Percentiles rank a stretch among this genome's conserved stretches.
Conservation (phyloP, 2,329 filamentous ascomycete genomes). For the Pyrenochaeta sp. region DNA sequence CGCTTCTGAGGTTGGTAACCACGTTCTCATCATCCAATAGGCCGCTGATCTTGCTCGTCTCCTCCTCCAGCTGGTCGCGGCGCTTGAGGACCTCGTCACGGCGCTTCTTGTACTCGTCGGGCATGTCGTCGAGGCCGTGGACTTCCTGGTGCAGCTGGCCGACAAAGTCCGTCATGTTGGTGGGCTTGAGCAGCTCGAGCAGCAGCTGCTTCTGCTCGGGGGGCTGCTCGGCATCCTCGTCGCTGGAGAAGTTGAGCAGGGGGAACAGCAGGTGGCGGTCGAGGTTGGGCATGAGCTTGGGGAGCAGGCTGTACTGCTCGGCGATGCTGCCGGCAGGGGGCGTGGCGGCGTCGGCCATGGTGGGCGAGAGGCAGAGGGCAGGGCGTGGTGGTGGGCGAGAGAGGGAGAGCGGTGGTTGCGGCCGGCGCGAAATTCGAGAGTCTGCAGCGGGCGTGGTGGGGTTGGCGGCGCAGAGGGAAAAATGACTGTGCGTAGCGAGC, state of each 20-base stretch:
- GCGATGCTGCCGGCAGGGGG: slow-evolving; percentile 60
- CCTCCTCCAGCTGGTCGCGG: slow-evolving; percentile 83
- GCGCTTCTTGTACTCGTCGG: slow-evolving; percentile 87
- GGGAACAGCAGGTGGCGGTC: slow-evolving; percentile 97
- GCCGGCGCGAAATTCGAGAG: slow-evolving; percentile 21
- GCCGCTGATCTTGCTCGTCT: slow-evolving; percentile 86
- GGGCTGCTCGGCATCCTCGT: slow-evolving; percentile 78
- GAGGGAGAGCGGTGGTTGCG: slow-evolving; percentile 13
- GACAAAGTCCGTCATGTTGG: slow-evolving; percentile 99
- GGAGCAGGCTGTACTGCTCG: slow-evolving; percentile 80
- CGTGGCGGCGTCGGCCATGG: slow-evolving; percentile 50
- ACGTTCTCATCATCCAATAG: slow-evolving; percentile 89
- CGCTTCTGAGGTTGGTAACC: slow-evolving; percentile 86
- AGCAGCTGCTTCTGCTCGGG: slow-evolving; percentile 83
- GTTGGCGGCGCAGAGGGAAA: slow-evolving; percentile 24
- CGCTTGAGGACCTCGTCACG: slow-evolving; percentile 85
- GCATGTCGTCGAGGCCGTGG: slow-evolving; percentile 77
- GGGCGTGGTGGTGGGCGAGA: slow-evolving; percentile 9
- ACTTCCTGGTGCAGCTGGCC: slow-evolving; percentile 90
- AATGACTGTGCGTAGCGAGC: slow-evolving; percentile 48
- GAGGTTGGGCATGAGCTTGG: slow-evolving; percentile 88
- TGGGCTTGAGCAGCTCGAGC: slow-evolving; percentile 92
- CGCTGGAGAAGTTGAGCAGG: slow-evolving; percentile 87
- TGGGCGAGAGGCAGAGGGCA: slow-evolving; percentile 24
- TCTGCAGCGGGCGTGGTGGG: slow-evolving; percentile 21